Conservation (phyloP, 768 basidiomycete genomes). For the Royoungia palumana region DNA sequence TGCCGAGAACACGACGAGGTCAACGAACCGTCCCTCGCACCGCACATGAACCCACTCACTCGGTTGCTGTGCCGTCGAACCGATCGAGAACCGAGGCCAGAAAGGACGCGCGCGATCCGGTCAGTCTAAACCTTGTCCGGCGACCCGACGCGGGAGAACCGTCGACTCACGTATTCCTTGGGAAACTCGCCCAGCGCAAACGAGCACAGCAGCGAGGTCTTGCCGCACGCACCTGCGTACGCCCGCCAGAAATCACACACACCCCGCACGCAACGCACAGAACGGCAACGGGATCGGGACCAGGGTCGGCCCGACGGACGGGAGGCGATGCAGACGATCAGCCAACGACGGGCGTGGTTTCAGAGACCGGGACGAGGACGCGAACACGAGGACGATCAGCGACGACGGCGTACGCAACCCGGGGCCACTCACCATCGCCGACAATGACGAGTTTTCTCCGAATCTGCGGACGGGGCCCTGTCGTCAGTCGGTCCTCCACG, state of each 20-base stretch:
- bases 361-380: too few species aligned
- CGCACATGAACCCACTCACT: conserved; percentile 37
- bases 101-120: too few species aligned
- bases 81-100: neutral
- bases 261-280: too few species aligned
- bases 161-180: conserved; percentile 74
- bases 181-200: conserved; percentile 95
- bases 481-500: neutral
- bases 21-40: too few species aligned
- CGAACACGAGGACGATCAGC: too few species aligned
- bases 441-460: conserved; percentile 95
- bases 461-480: conserved; percentile 50
- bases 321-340: neutral
- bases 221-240: conserved; percentile 85
- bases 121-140: too few species aligned
- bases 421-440: conserved; percentile 74
- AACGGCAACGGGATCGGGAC: too few species aligned
- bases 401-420: too few species aligned
- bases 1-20: too few species aligned
- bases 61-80: conserved; percentile 38
- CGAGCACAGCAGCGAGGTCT: conserved; percentile 87
- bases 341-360: too few species aligned
- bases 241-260: neutral
- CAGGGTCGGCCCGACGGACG: neutral
- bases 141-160: neutral